Evolutionary conservation across 192 early-diverging fungal species (phyloP), one percentile per base, ranked within the genome.

Genomic region (Backusella australiensis): DNA sequence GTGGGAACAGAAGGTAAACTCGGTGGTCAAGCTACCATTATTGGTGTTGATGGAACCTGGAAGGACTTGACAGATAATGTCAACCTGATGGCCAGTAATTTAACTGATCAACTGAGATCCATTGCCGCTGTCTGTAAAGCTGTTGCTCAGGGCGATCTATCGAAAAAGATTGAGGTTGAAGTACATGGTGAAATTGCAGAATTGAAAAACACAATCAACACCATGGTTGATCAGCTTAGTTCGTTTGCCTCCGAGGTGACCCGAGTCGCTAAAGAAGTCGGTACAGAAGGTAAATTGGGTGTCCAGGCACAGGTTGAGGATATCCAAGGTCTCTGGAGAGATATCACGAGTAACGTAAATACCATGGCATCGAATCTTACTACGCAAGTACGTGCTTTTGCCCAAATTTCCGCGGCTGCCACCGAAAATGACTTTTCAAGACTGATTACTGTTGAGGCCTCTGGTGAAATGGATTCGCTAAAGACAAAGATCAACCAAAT

Each of bases 401-500:
- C 91, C 21, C 88, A 89, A 74, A 95, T 95, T 67, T 90, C 87
- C 1, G 88, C 89, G 36, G 91, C 93, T 0, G 92, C 91, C 1
- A 89, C 91, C 3, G 90, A 87, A 5, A 91, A 90, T 36, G 91
- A 93, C 79, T 93, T 90, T 52, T 89, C 89, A n/a, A 83, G 88
- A 39, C 86, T 92, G 78, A 94, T 95, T 75, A 94, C 91, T 36
- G 85, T 94, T 19, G 90, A 92, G 56, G 93, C 93, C 1, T 91
- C 90, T 66, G 94, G 94, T 68, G 94, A 95, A 84, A 95, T 95
- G 94, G 92, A 92, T 59, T 72, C 88, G 85, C 84, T 94, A 69
- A 92, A 93, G 79, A 90, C 89, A 72, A 91, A 93, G 86, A 94
- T 96, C 78, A 94, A 96, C 79, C 88, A 94, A 75, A 96, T 96